These are phyloP conservation scores for Cladobotryum mycophilum DNA, from an alignment of 2,329 filamentous ascomycete genomes.

Conservation along the genomic window DNA sequence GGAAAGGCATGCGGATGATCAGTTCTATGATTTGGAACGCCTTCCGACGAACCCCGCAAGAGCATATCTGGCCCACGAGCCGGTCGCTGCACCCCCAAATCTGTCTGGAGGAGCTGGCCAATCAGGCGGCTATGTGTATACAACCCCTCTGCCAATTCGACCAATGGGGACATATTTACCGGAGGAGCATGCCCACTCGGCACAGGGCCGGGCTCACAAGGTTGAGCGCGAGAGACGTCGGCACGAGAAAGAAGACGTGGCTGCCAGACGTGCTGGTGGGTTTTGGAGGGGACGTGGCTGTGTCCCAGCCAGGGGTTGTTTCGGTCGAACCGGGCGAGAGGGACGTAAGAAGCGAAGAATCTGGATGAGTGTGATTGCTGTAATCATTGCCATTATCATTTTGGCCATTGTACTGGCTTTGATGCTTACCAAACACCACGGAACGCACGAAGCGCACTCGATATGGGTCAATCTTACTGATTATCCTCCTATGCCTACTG, in stretches of 20 bases:
- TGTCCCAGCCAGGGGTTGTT: constrained; percentile 51
- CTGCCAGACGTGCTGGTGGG: constrained; percentile 51
- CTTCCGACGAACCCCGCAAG: constrained; percentile 3
- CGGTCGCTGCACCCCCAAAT: neutral
- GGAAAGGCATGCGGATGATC: neutral
- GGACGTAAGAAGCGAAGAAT: constrained; percentile 57
- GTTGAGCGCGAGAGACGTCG: constrained; percentile 47
- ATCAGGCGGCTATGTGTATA: neutral
- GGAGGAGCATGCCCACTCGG: constrained; percentile 36
- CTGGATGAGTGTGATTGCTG: constrained; percentile 46
- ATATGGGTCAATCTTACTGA: constrained; percentile 79
- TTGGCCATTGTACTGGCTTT: constrained; percentile 53
- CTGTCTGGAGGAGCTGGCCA: neutral
- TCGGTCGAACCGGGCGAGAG: constrained; percentile 56
- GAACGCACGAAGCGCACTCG: constrained; percentile 27
- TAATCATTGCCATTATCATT: constrained; percentile 49
- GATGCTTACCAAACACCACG: constrained; percentile 36
- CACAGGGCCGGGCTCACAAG: constrained; percentile 36
- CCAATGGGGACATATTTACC: constrained; percentile 40
- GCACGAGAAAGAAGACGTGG: constrained; percentile 60
- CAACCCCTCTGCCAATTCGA: constrained; percentile 34
- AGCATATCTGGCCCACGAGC: constrained; percentile 2
- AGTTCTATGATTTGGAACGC: neutral
- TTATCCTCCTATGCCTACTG: constrained; percentile 81
- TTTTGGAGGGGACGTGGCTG: constrained; percentile 62